phyloP scores from a whole-genome alignment of 2,329 filamentous ascomycete species.

The Arthroderma uncinatum region DNA sequence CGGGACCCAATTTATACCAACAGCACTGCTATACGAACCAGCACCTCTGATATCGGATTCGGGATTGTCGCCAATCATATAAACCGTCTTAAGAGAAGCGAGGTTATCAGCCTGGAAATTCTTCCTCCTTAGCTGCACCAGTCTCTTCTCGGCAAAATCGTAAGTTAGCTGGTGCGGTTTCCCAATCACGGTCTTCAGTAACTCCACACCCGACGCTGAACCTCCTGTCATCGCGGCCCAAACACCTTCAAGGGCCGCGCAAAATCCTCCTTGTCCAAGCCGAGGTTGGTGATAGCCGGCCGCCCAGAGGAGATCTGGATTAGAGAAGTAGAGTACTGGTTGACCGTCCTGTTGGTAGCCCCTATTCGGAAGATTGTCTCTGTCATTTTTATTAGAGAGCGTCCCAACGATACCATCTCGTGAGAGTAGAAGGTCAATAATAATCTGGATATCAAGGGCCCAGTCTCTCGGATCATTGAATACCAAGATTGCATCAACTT shows the following conservation, averaged over 20 bases:
- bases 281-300: conserved; percentile 73
- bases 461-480: conserved; percentile 96
- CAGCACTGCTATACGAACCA: conserved; percentile 57
- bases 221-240: conserved; percentile 62
- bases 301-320: conserved; percentile 83
- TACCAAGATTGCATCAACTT: conserved; percentile 81
- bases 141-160: conserved; percentile 65
- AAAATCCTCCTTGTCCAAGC: conserved; percentile 84
- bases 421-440: conserved; percentile 73
- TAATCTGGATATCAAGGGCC: conserved; percentile 78
- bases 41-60: conserved; percentile 85
- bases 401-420: conserved; percentile 70
- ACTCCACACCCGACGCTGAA: conserved; percentile 39
- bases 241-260: conserved; percentile 66
- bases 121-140: conserved; percentile 49
- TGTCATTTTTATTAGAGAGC: conserved; percentile 59
- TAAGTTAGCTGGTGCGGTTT: conserved; percentile 75
- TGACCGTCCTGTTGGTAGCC: conserved; percentile 79
- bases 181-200: conserved; percentile 61
- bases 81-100: conserved; percentile 57
- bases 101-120: conserved; percentile 32
- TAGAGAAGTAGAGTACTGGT: conserved; percentile 74
- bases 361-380: conserved; percentile 51
- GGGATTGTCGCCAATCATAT: conserved; percentile 89
- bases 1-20: conserved; percentile 63